A percentile compares a stretch with the other conserved stretches of the same genome.
Evolutionary conservation across 768 basidiomycete species (phyloP).

Genomic region (Piloderma croceum): DNA sequence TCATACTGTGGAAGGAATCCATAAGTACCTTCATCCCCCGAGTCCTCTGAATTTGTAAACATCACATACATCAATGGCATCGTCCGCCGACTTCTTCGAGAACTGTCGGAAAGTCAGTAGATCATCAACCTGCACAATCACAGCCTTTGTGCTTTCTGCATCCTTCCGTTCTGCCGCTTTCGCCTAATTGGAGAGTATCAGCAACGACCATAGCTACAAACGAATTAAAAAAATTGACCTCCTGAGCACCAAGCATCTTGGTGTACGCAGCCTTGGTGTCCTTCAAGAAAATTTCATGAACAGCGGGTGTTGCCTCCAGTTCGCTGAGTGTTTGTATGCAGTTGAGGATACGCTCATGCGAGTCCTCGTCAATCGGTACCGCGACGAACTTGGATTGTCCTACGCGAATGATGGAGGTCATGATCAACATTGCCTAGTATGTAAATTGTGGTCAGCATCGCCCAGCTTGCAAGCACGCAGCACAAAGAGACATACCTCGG

Average conservation of each 20-base stretch:
- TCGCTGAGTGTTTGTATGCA: slow-evolving; percentile 93
- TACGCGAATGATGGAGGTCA: slow-evolving; percentile 94
- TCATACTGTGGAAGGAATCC: slow-evolving; percentile 55
- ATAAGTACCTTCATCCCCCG: slow-evolving; percentile 4
- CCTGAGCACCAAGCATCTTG: slow-evolving; percentile 93
- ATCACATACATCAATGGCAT: slow-evolving; percentile 61
- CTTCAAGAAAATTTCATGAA: slow-evolving; percentile 69
- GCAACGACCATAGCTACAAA: neutral
- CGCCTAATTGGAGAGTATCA: slow-evolving; percentile 44
- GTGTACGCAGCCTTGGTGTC: slow-evolving; percentile 91
- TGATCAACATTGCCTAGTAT: slow-evolving; percentile 86
- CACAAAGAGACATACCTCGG: slow-evolving; percentile 54
- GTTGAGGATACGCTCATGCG: slow-evolving; percentile 90
- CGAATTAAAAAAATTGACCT: slow-evolving; percentile 43
- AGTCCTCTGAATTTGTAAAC: slow-evolving; percentile 5
- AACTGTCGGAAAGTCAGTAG: slow-evolving; percentile 90
- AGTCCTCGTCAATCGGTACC: slow-evolving; percentile 97
- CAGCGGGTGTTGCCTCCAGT: slow-evolving; percentile 42
- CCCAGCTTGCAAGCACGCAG: neutral
- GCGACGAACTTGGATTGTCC: slow-evolving; percentile 95
- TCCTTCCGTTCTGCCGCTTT: slow-evolving; percentile 89
- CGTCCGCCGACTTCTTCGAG: slow-evolving; percentile 83
- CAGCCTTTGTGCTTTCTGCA: slow-evolving; percentile 60
- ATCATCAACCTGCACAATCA: slow-evolving; percentile 89
- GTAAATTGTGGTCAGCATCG: slow-evolving; percentile 2